Percentiles rank a stretch among this genome's conserved stretches.
phyloP scores from a whole-genome alignment of 148 eudicot species.

The Spergularia bocconei region DNA sequence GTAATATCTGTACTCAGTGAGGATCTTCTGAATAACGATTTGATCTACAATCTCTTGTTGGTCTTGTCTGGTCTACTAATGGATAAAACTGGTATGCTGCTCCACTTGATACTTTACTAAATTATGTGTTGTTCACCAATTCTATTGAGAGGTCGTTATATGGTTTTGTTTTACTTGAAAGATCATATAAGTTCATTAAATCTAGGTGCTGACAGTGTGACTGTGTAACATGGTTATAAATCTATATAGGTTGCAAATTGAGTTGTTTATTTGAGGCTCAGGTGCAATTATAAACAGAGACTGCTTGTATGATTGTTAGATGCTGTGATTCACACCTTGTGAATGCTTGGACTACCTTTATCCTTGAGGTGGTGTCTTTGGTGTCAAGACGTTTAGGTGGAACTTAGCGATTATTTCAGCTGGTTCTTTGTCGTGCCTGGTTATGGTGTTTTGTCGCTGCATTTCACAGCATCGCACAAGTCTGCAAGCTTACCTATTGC shows the following conservation, averaged over 20 bases:
- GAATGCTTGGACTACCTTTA: too few species aligned
- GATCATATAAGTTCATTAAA: neutral
- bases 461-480: too few species aligned
- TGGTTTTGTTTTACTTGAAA: neutral
- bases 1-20: conserved; percentile 55
- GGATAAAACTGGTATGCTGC: conserved; percentile 66
- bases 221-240: neutral
- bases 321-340: too few species aligned
- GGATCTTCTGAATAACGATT: conserved; percentile 58
- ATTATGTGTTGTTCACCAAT: neutral
- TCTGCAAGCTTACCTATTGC: too few species aligned
- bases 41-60: conserved; percentile 62
- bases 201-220: neutral
- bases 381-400: too few species aligned
- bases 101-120: neutral
- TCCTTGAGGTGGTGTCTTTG: too few species aligned
- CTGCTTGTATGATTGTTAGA: too few species aligned
- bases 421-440: too few species aligned
- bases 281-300: neutral
- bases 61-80: conserved; percentile 74
- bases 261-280: neutral
- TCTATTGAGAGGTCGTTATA: neutral
- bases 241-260: neutral
- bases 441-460: too few species aligned
- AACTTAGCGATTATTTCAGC: too few species aligned